Conservation (phyloP, 2,329 filamentous ascomycete genomes). For the Falciphora oryzae region DNA sequence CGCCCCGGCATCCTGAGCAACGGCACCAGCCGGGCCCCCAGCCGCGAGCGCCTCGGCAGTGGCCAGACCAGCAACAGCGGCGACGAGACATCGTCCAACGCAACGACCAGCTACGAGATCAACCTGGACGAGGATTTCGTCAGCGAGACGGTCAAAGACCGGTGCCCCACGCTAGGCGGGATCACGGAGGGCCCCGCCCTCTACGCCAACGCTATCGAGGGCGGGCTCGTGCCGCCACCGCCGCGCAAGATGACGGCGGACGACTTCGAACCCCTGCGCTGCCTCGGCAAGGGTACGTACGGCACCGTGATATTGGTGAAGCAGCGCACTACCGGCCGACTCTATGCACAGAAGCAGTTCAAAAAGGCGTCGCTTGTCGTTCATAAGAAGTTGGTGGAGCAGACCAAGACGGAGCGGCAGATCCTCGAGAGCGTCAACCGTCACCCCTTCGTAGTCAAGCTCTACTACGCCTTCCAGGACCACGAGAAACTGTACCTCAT, state of each 20-base stretch:
- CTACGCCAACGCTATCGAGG: conserved; percentile 42
- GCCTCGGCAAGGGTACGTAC: conserved; percentile 92
- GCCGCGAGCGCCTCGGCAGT: conserved; percentile 49
- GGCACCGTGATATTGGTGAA: conserved; percentile 92
- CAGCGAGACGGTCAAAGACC: conserved; percentile 35
- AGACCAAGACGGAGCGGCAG: conserved; percentile 93
- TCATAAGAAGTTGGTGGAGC: conserved; percentile 92
- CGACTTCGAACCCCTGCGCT: conserved; percentile 86
- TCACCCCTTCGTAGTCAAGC: conserved; percentile 95
- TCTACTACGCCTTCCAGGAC: conserved; percentile 98
- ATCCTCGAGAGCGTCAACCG: conserved; percentile 95
- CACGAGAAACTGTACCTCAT: conserved; percentile 97
- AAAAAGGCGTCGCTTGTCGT: conserved; percentile 94
- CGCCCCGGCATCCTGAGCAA: conserved; percentile 16
- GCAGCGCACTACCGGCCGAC: conserved; percentile 76
- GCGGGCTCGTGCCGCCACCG: conserved; percentile 39
- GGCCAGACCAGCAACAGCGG: conserved; percentile 51
- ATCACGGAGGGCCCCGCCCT: conserved; percentile 3
- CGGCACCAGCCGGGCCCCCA: conserved; percentile 52
- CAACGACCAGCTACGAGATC: conserved; percentile 76
- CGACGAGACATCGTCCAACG: conserved; percentile 65
- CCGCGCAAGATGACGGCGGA: conserved; percentile 81
- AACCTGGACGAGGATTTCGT: conserved; percentile 79
- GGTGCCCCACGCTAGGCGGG: not conserved
- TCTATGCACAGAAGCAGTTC: conserved; percentile 98